Conservation (phyloP, 1,284 basidiomycete genomes). For the Cyathus olla region DNA sequence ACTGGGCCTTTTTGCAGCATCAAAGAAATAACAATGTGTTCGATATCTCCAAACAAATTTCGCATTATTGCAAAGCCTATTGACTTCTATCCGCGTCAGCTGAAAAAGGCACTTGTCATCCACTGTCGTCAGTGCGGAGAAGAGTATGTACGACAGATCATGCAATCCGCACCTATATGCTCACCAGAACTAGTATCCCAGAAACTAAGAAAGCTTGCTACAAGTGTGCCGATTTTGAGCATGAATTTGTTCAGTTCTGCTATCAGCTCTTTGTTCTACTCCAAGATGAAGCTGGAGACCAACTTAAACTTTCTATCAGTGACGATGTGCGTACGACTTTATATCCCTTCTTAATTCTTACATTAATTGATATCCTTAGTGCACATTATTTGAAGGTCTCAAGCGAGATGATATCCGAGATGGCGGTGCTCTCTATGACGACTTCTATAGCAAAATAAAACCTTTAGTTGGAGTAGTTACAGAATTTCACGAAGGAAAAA, state of each 20-base stretch:
- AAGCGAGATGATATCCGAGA: constrained; percentile 52
- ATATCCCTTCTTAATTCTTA: neutral
- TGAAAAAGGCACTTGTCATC: constrained; percentile 58
- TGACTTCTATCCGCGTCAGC: constrained; percentile 64
- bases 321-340: constrained; percentile 48
- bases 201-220: constrained; percentile 55
- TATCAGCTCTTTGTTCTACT: constrained; percentile 62
- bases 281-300: constrained; percentile 56
- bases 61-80: constrained; percentile 61
- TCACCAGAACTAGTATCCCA: constrained; percentile 50
- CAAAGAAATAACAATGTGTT: constrained; percentile 46
- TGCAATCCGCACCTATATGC: constrained; percentile 7
- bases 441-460: constrained; percentile 50
- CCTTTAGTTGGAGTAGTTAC: constrained; percentile 56
- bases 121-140: constrained; percentile 64
- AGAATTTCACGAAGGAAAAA: neutral
- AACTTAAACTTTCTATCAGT: constrained; percentile 57
- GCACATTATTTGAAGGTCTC: constrained; percentile 54
- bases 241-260: constrained; percentile 56
- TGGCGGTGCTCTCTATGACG: constrained; percentile 47
- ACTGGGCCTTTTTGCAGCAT: constrained; percentile 37
- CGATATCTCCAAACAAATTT: constrained; percentile 51
- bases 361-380: constrained; percentile 37
- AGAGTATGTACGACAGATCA: constrained; percentile 48
- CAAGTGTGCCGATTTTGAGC: constrained; percentile 62